These are phyloP conservation scores for Primulina tabacum DNA, from an alignment of 257 asterid species.

Conservation along the genomic window DNA sequence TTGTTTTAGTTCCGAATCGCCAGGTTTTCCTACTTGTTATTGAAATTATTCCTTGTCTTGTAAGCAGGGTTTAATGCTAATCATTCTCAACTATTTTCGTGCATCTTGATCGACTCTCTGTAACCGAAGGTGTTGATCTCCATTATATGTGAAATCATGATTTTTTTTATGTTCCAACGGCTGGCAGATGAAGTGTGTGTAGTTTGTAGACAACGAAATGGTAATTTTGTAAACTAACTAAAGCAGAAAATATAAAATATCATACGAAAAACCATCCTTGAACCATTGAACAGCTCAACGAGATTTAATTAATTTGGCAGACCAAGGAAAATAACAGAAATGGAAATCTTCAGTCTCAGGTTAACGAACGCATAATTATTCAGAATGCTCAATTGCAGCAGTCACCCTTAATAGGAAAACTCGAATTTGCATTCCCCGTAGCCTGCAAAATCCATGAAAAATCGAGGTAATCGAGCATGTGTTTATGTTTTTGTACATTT, in stretches of 20 bases:
- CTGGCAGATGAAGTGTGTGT: no score
- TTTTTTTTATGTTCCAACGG: not conserved
- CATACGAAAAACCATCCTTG: not conserved
- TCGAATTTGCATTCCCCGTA: conserved; percentile 27
- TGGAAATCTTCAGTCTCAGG: not conserved
- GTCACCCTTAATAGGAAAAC: conserved; percentile 3
- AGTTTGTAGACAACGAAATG: not conserved
- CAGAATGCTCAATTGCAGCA: not conserved
- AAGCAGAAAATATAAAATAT: not conserved
- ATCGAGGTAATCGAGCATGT: not conserved
- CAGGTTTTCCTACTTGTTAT: not conserved
- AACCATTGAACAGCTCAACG: not conserved
- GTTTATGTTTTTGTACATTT: not conserved
- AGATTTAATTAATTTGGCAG: not conserved
- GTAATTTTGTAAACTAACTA: not conserved
- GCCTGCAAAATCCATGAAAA: conserved; percentile 16
- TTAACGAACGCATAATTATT: not conserved
- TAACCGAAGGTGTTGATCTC: not conserved
- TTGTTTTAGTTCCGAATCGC: not conserved
- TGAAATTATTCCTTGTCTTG: not conserved
- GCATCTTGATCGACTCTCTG: not conserved
- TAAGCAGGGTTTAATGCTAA: not conserved
- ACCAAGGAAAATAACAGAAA: not conserved
- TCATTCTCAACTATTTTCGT: not conserved
- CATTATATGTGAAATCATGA: not conserved